phyloP scores from a whole-genome alignment of 164 flowering plant genomes.

The Taxillus chinensis region DNA sequence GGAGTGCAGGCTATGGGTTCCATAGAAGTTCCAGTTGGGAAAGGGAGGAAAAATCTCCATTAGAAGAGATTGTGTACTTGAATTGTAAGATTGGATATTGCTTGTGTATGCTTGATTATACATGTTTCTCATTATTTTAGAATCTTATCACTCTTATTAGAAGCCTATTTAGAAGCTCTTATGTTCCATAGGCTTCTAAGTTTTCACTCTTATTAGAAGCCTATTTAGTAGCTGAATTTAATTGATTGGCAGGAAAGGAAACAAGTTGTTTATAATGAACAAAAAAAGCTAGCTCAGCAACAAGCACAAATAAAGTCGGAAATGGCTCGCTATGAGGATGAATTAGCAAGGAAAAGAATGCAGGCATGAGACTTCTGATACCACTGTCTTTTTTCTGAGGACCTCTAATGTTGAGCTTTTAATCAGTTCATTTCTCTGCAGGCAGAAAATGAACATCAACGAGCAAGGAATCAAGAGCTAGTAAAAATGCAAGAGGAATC shows the following conservation, averaged over 20 bases:
- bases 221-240: conserved; percentile 4
- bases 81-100: no score
- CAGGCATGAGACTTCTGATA: conserved; percentile 33
- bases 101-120: no score
- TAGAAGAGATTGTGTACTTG: no score
- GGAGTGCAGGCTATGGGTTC: no score
- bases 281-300: conserved; percentile 64
- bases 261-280: conserved; percentile 66
- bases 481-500: conserved; percentile 93
- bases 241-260: conserved; percentile 58
- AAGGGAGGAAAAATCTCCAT: no score
- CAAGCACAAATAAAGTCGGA: conserved; percentile 81
- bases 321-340: conserved; percentile 87
- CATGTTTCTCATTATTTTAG: no score
- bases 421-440: conserved; percentile 16
- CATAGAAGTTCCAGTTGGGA: no score
- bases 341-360: conserved; percentile 85
- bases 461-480: conserved; percentile 80
- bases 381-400: neutral
- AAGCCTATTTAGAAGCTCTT: conserved; percentile 6
- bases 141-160: neutral
- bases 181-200: no score
- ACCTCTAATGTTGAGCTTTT: neutral
- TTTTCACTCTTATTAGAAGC: neutral
- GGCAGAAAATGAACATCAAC: conserved; percentile 79